Evolutionary conservation across 352 stramenopile species (phyloP), one percentile per base, ranked within the genome.

Genomic region (Globisporangium cederbergense): DNA sequence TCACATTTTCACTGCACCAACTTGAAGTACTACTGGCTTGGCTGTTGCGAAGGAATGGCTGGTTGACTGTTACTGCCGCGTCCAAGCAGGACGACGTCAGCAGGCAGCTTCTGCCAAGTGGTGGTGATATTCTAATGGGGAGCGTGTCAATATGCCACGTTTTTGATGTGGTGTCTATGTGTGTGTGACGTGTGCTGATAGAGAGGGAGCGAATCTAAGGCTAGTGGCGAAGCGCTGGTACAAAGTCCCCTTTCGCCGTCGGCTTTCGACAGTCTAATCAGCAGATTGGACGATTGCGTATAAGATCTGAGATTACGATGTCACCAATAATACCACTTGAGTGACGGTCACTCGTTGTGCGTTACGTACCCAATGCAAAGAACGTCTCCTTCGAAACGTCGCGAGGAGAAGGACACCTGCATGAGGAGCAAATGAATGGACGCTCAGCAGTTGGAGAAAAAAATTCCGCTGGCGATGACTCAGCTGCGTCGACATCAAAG

Each of bases 1-100:
- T 54, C 57, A 62, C 57, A 40, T 62, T 51, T 9, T 10, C 45
- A 5, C 25, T 9, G 20, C 18, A 14, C 28, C 57, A 62, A 54
- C 57, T 62, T 62, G 57, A 62, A 62, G 42, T 42, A 45, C 38
- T 34, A 9, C 45, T 57, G 51, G 28, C n/a, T 36, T 36, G 42
- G 50, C 13, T 14, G 28, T 40, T 16, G 28, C 47, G 36, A 16
- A 14, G 9, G 14, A 22, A n/a, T 56, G 50, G n/a, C 22, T 53
- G 50, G n/a, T 13, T 53, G 47, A 10, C 25, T 57, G 28, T 25
- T 56, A 6, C 18, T 50, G 20, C 22, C 9, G 11, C 36, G 36
- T 42, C 36, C 36, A 42, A 42, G 36, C 7, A 42, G 36, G 36
- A 14, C 36, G 3, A 49, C 16, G 43, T 46, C 38, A 43, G 38